Conservation (phyloP, 225 moss, liverwort and hornwort genomes). For the Physcomitrium patens region DNA sequence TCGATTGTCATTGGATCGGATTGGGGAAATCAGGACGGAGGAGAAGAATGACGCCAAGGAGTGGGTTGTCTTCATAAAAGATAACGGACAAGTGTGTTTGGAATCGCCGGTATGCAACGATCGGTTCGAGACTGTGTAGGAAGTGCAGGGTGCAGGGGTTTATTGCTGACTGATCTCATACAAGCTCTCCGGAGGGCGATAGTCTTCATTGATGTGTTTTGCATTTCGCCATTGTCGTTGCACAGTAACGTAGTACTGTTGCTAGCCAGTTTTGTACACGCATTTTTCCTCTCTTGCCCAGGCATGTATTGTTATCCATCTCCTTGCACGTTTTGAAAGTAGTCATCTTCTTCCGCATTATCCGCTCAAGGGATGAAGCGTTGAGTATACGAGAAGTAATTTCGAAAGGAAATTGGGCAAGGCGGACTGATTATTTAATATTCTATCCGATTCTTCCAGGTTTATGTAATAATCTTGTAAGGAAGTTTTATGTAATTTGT, state of each 20-base stretch:
- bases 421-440: conserved; percentile 2
- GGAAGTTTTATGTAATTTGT: neutral
- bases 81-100: neutral
- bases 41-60: neutral
- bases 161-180: conserved; percentile 1
- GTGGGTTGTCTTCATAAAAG: neutral
- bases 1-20: no score
- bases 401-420: conserved; percentile 16
- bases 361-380: neutral
- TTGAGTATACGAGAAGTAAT: neutral
- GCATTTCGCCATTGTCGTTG: conserved; percentile 18
- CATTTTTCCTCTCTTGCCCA: neutral
- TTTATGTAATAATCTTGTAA: conserved; percentile 7
- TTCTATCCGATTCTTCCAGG: conserved; percentile 11
- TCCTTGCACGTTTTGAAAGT: conserved; percentile 13
- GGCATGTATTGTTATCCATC: conserved; percentile 1
- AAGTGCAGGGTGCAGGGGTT: conserved; percentile 24
- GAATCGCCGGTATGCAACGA: conserved; percentile 11
- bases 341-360: conserved; percentile 12
- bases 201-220: conserved; percentile 20
- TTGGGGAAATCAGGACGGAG: neutral
- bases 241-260: conserved; percentile 2
- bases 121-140: conserved; percentile 23
- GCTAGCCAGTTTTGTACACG: neutral
- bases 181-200: conserved; percentile 11